These are phyloP conservation scores for Xylaria sp. DNA, from an alignment of 2,329 filamentous ascomycete species.

Conservation along the genomic window DNA sequence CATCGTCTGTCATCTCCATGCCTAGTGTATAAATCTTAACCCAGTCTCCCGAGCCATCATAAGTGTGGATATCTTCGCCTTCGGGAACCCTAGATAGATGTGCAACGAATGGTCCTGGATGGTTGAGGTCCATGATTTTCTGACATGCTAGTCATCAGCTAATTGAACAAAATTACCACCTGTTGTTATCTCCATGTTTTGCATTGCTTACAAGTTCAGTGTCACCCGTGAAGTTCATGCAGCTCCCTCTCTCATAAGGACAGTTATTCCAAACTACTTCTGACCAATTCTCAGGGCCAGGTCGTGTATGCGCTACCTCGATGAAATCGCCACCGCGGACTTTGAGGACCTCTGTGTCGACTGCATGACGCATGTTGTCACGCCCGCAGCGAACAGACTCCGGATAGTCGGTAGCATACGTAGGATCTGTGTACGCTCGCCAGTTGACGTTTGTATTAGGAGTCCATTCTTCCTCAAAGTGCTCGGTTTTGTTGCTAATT, in stretches of 20 bases:
- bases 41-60: slow-evolving; percentile 40
- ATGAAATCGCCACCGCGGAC: slow-evolving; percentile 28
- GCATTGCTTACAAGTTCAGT: neutral
- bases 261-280: slow-evolving; percentile 11
- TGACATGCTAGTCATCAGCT: neutral
- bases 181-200: neutral
- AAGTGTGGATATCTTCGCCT: slow-evolving; percentile 32
- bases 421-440: slow-evolving; percentile 11
- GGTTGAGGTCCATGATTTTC: slow-evolving; percentile 34
- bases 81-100: slow-evolving; percentile 36
- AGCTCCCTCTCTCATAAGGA: slow-evolving; percentile 12
- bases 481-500: slow-evolving; percentile 17
- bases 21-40: slow-evolving; percentile 39
- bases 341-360: slow-evolving; percentile 30
- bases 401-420: slow-evolving; percentile 10
- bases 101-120: slow-evolving; percentile 34
- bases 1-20: slow-evolving; percentile 12
- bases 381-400: slow-evolving; percentile 34
- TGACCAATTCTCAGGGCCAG: slow-evolving; percentile 1
- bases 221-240: neutral
- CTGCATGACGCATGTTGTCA: slow-evolving; percentile 30
- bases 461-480: slow-evolving; percentile 3
- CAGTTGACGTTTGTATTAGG: slow-evolving; percentile 2
- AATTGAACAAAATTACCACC: neutral
- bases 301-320: slow-evolving; percentile 18